Base-by-base conservation (phyloP, 768 basidiomycete species). In the Fistulinella prunicolor region DNA sequence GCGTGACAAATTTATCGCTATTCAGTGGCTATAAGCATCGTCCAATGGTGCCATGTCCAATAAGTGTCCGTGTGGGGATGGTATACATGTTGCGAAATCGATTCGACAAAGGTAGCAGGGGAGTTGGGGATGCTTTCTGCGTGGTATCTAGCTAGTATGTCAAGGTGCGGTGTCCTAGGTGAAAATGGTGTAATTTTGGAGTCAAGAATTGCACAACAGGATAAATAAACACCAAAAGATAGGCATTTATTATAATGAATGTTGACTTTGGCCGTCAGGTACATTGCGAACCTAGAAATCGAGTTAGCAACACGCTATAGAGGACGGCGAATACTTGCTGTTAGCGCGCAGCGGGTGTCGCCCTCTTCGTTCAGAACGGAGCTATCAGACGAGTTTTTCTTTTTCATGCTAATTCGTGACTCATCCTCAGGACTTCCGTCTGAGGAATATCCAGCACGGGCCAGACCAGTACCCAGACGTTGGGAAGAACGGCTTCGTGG, bases 321-420 rank as follows among this genome's bases (percentile, higher is more conserved):
- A 49, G 4, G n/a, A 22, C 16, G 24, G 39, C 19, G 39, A 50
- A 38, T 17, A 67, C 76, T 57, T 63, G 76, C 82, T 51, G 70
- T 79, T 51, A 84, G 73, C 21, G 83, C 79, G 42, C 72, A 74
- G 39, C 76, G 69, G 19, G 75, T 76, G 66, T 81, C 80, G 50
- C 81, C 82, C 50, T 80, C 76, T 23, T 79, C 74, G 54, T 83
- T 80, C 51, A 65, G 68, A 32, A 54, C 54, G n/a, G 54, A 55
- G 29, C 56, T 56, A 38, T 56, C 46, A n/a, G 56, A 51, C 1
- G 59, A 63, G 47, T 53, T 58, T 42, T 51, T 53, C 37, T 54
- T 44, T 35, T 50, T 56, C 24, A 60, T 41, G 12, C 57, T 60
- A 30, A 61, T 40, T 48, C 61, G 57, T 37, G 67, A 54, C 36